Conservation (phyloP, 768 basidiomycete species). For the Lentinus brumalis region DNA sequence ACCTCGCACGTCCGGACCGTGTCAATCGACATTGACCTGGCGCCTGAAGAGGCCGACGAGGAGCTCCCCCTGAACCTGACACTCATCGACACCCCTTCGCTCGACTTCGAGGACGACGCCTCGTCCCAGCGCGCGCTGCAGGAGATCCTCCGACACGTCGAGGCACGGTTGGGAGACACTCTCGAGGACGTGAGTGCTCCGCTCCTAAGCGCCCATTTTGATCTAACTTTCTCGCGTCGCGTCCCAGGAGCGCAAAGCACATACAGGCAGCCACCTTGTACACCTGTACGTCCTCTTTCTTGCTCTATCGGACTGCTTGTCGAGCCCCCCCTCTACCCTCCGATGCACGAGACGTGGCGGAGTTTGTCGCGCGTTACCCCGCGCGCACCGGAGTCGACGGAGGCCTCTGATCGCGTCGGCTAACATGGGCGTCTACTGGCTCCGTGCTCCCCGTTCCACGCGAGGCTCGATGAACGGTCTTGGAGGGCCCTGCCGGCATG, state of each 20-base stretch:
- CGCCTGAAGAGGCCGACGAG: conserved; percentile 47
- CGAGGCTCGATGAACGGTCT: too few relatives aligned
- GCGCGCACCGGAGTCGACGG: neutral
- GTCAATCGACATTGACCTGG: conserved; percentile 70
- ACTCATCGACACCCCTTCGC: conserved; percentile 80
- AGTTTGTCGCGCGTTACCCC: neutral
- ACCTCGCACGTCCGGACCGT: conserved; percentile 72
- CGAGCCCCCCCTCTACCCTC: conserved; percentile 17
- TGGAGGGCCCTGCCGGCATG: too few relatives aligned
- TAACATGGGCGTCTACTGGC: neutral
- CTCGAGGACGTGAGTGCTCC: conserved; percentile 70
- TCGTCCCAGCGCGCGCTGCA: conserved; percentile 62
- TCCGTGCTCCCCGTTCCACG: too few relatives aligned
- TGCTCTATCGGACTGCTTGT: conserved; percentile 3
- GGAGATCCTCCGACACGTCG: conserved; percentile 74
- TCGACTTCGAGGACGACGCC: conserved; percentile 71
- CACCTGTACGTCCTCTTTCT: conserved; percentile 61
- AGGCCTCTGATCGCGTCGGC: neutral
- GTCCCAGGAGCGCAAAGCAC: conserved; percentile 69
- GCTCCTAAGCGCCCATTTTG: conserved; percentile 21
- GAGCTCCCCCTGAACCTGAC: conserved; percentile 60
- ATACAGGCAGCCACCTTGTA: conserved; percentile 73
- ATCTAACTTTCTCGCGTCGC: conserved; percentile 19
- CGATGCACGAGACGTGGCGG: conserved; percentile 4
- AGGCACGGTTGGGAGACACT: conserved; percentile 70